These are phyloP conservation scores for Euphorbia corollata DNA, from an alignment of 441 rosid species.

Conservation along the genomic window DNA sequence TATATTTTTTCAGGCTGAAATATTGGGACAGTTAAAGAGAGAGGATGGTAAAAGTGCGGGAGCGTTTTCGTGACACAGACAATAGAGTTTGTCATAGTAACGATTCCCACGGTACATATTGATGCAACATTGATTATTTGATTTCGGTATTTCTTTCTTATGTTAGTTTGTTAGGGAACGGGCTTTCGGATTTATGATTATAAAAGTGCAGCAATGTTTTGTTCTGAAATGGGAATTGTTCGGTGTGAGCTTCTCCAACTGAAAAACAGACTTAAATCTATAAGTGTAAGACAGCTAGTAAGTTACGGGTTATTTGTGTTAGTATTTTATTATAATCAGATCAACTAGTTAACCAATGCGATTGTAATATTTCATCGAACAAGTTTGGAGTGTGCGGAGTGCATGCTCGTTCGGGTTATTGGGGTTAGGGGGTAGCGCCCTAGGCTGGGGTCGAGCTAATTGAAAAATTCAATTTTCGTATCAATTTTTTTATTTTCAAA, in stretches of 20 bases:
- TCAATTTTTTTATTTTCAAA: too few species aligned
- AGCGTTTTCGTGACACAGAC: slow-evolving; percentile 79
- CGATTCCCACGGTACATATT: slow-evolving; percentile 72
- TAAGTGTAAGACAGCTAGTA: background rate
- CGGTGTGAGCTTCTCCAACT: background rate
- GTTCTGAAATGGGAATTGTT: background rate
- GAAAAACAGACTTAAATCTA: background rate
- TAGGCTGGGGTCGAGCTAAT: too few species aligned
- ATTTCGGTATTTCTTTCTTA: background rate
- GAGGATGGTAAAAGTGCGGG: slow-evolving; percentile 82
- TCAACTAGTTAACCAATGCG: too few species aligned
- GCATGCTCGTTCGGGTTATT: too few species aligned
- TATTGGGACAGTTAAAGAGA: slow-evolving; percentile 68
- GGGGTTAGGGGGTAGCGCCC: too few species aligned
- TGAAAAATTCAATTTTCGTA: too few species aligned
- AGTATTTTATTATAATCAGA: too few species aligned
- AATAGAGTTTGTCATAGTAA: slow-evolving; percentile 84
- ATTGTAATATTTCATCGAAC: too few species aligned
- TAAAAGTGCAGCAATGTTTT: background rate
- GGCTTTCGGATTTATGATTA: background rate
- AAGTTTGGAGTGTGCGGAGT: too few species aligned
- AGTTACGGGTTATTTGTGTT: background rate
- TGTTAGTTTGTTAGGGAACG: background rate
- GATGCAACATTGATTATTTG: slow-evolving; percentile 1
- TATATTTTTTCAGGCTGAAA: slow-evolving; percentile 60